These are phyloP conservation scores for Apiospora pterosperma DNA, from an alignment of 2,329 filamentous ascomycete genomes.

Conservation along the genomic window DNA sequence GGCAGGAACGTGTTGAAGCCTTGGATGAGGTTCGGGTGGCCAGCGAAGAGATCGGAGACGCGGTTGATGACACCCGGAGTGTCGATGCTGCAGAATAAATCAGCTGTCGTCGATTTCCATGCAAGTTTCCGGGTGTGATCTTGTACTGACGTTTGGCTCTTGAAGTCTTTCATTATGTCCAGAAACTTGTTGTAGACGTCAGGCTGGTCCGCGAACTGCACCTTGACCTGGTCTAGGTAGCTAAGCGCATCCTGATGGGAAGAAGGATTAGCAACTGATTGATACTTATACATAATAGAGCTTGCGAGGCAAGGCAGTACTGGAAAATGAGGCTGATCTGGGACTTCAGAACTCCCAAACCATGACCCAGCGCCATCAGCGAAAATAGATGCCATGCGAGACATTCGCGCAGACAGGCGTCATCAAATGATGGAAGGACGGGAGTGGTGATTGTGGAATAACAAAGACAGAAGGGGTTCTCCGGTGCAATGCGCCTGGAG, in stretches of 20 bases:
- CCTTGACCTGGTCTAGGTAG: constrained; percentile 97
- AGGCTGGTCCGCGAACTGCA: constrained; percentile 93
- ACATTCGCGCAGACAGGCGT: neutral
- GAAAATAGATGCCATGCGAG: neutral
- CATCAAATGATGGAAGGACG: neutral
- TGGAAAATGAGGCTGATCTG: neutral
- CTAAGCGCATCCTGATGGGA: constrained; percentile 67
- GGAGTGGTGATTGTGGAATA: neutral
- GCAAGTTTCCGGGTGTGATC: constrained; percentile 6
- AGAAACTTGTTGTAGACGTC: constrained; percentile 97
- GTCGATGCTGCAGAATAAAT: constrained; percentile 63
- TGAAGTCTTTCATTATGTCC: constrained; percentile 99
- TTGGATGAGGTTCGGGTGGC: constrained; percentile 92
- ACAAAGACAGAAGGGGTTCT: neutral
- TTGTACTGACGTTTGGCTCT: constrained; percentile 79
- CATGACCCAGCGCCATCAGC: neutral
- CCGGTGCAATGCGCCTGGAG: neutral
- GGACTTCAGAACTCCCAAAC: neutral
- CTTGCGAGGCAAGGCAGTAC: neutral
- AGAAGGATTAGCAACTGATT: constrained; percentile 19
- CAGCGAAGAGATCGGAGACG: constrained; percentile 92
- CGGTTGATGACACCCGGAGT: constrained; percentile 96
- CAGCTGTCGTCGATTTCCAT: constrained; percentile 3
- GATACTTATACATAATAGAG: neutral
- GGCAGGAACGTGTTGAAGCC: constrained; percentile 98